A percentile compares a stretch with the other conserved stretches of the same genome.
phyloP scores from a whole-genome alignment of 2,329 filamentous ascomycete genomes.

The Colletotrichum sp. region DNA sequence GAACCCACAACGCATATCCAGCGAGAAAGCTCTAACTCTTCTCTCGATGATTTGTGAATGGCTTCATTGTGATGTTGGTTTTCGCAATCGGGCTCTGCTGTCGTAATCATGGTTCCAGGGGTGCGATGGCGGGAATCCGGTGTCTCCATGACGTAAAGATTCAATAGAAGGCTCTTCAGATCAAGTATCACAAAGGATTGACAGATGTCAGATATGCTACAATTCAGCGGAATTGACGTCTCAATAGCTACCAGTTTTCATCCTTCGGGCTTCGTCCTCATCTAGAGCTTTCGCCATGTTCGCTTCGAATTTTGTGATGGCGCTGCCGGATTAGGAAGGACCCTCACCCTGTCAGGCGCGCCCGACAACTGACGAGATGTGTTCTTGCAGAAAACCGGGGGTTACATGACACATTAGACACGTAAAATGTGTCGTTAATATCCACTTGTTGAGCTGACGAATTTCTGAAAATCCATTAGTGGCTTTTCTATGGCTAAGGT shows the following conservation, averaged over 20 bases:
- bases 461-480: background rate
- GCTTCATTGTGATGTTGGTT: background rate
- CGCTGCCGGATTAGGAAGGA: background rate
- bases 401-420: background rate
- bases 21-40: background rate
- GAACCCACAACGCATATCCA: background rate
- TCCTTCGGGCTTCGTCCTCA: background rate
- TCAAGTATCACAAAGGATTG: background rate
- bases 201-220: background rate
- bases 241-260: background rate
- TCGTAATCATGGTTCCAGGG: background rate
- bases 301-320: background rate
- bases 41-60: background rate
- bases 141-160: background rate
- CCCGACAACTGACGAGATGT: background rate
- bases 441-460: background rate
- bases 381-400: background rate
- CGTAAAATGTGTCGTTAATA: no score
- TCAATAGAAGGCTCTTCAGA: background rate
- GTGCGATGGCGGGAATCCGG: no score
- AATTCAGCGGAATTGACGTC: background rate
- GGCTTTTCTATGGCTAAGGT: background rate
- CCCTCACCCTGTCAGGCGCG: background rate
- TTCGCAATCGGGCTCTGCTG: background rate
- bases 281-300: background rate